Conservation (phyloP, 352 stramenopile species). For the Phytophthora nicotianae region DNA sequence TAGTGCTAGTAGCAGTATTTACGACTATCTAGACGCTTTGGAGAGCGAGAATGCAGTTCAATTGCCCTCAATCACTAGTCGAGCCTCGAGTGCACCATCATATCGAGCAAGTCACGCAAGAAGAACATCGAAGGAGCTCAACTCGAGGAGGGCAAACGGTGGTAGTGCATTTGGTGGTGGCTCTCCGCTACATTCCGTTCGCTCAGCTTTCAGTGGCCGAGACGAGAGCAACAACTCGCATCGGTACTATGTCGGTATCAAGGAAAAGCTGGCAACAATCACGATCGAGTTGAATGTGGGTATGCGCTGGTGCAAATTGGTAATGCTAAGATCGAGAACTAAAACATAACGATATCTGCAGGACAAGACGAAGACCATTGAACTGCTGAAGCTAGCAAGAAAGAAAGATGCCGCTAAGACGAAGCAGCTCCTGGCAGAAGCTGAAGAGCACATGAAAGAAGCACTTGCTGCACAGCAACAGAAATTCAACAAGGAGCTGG, state of each 20-base stretch:
- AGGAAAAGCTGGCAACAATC: slow-evolving; percentile 81
- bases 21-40: slow-evolving; percentile 80
- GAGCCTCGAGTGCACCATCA: slow-evolving; percentile 14
- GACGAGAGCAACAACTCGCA: slow-evolving; percentile 43
- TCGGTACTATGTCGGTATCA: slow-evolving; percentile 73
- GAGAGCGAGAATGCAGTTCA: slow-evolving; percentile 68
- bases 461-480: slow-evolving; percentile 62
- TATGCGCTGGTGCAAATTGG: slow-evolving; percentile 1
- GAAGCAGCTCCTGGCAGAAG: slow-evolving; percentile 53
- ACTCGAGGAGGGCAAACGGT: slow-evolving; percentile 11
- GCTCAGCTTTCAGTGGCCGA: slow-evolving; percentile 39
- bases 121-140: slow-evolving; percentile 25
- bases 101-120: slow-evolving; percentile 16
- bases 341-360: slow-evolving; percentile 20
- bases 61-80: slow-evolving; percentile 43
- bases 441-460: slow-evolving; percentile 57
- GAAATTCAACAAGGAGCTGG: slow-evolving; percentile 74
- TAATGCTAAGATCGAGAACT: neutral
- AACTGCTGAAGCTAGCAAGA: slow-evolving; percentile 70
- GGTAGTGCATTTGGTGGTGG: slow-evolving; percentile 5
- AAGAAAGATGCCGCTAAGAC: slow-evolving; percentile 80
- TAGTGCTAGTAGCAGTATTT: slow-evolving; percentile 54
- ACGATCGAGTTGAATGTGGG: slow-evolving; percentile 79
- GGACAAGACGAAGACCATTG: slow-evolving; percentile 89
- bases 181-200: slow-evolving; percentile 34